Evolutionary conservation across 805 yeast species (phyloP), one percentile per base, ranked within the genome.

Genomic region (Candida pseudoglaebosa): DNA sequence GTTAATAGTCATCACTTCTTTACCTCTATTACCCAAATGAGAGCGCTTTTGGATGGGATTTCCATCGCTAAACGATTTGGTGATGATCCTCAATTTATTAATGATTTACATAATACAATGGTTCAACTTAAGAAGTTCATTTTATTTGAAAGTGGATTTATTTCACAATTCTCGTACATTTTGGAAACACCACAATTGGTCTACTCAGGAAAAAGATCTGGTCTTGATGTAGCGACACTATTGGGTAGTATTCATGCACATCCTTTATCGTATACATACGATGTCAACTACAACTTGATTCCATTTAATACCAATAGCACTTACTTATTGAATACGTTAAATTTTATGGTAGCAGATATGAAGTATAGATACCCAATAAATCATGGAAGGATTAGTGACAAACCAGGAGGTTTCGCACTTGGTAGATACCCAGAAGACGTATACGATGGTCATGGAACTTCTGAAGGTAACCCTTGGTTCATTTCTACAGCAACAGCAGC

Each of bases 401-500:
- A 41, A 20, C 41, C 42, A 28, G 50, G 60, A 3, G 84, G 84
- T 2, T 80, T 82, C 36, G 95, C 84, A 0, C 61, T 90, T 38
- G 98, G 98, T 2, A 72, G 98, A 54, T 90, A 90, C 54, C 96
- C 97, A 1, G 98, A 90, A 54, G 98, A 90, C 61, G 57, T 82
- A 7, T 90, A 90, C 59, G 82, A 90, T 57, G 96, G 96, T 0
- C 63, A 68, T 43, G 80, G 78, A 0, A 66, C 74, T 0, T 70
- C 82, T 22, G 87, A 82, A 50, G 97, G 96, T 2, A 89, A 90
- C 53, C 97, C 98, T 4, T 90, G 97, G 98, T 88, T 89, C 54
- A 74, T 90, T 41, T 66, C 85, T 3, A 84, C 91, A 1, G 76
- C 84, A 0, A 68, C 84, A 3, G 87, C 86, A 2, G 66, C 86